These are phyloP conservation scores for Pterulicium gracile DNA, from an alignment of 1,284 basidiomycete species.

Conservation along the genomic window DNA sequence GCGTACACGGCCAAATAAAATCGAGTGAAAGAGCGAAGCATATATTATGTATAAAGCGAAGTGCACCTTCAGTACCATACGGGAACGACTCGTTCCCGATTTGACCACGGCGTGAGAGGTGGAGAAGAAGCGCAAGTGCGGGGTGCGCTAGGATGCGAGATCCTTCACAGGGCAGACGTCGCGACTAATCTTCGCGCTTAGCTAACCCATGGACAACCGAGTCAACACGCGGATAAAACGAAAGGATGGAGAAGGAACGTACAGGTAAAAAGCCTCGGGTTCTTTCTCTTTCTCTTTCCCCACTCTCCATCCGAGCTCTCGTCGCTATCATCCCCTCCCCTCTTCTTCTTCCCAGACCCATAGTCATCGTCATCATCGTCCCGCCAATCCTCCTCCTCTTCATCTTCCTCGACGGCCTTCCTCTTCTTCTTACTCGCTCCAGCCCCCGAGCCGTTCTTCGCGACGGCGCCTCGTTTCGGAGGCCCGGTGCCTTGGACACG, in stretches of 20 bases:
- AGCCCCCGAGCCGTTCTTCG: neutral
- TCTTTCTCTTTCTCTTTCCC: slow-evolving; percentile 1
- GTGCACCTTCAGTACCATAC: too few species aligned
- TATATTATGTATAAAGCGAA: too few species aligned
- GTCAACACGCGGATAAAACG: neutral
- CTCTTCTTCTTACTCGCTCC: neutral
- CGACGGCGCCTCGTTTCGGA: neutral
- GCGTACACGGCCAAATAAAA: too few species aligned
- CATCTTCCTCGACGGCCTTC: neutral
- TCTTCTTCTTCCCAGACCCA: neutral
- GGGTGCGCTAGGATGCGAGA: too few species aligned
- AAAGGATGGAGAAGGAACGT: neutral
- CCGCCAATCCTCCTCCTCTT: neutral
- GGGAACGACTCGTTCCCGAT: too few species aligned
- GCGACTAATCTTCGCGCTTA: neutral
- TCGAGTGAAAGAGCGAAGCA: too few species aligned
- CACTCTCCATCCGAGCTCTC: slow-evolving; percentile 2
- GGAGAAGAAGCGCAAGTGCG: too few species aligned
- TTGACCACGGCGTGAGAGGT: too few species aligned
- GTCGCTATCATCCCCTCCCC: neutral
- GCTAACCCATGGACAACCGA: neutral
- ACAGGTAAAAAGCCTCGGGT: neutral
- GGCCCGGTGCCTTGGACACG: neutral
- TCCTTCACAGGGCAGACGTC: too few species aligned
- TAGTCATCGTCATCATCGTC: neutral